Evolutionary conservation across 2,329 filamentous ascomycete genomes (phyloP).

Genomic region (Zymoseptoria passerinii): DNA sequence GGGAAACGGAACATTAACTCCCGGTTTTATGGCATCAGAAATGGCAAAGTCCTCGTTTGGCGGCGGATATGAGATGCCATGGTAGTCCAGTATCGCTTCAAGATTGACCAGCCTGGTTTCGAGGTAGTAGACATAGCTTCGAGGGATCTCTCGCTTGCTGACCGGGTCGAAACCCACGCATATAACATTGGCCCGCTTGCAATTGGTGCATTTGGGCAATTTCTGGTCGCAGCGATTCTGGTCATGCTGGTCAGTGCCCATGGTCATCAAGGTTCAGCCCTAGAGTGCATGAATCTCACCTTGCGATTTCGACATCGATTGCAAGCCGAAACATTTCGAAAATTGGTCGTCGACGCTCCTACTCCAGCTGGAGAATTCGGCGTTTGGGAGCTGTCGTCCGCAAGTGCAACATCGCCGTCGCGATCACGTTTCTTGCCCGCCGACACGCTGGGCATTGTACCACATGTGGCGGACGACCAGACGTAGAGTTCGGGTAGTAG

Average conservation of each 20-base stretch:
- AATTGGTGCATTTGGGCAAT: constrained; percentile 81
- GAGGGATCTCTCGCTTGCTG: constrained; percentile 86
- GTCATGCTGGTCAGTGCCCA: not conserved
- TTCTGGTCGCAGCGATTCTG: constrained; percentile 85
- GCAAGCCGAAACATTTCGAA: constrained; percentile 68
- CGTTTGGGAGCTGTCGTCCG: constrained; percentile 1
- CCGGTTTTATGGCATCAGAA: constrained; percentile 28
- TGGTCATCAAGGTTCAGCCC: not conserved
- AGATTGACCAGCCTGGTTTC: constrained; percentile 79
- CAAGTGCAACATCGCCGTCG: constrained; percentile 3
- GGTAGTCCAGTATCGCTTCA: constrained; percentile 62
- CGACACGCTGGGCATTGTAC: not conserved
- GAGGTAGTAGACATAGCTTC: constrained; percentile 86
- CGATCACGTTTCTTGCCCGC: constrained; percentile 14
- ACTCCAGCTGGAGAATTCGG: constrained; percentile 9
- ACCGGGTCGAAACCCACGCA: constrained; percentile 96
- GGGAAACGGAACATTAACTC: constrained; percentile 30
- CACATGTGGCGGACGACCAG: not conserved
- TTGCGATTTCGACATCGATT: constrained; percentile 87
- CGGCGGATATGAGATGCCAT: constrained; percentile 63
- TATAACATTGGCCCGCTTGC: constrained; percentile 82
- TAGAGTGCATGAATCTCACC: constrained; percentile 3
- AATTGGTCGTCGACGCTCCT: constrained; percentile 54
- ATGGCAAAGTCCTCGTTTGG: constrained; percentile 55
- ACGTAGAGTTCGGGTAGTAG: constrained; percentile 3